phyloP scores from a whole-genome alignment of 129 eudicot species.

The Mikania micrantha region DNA sequence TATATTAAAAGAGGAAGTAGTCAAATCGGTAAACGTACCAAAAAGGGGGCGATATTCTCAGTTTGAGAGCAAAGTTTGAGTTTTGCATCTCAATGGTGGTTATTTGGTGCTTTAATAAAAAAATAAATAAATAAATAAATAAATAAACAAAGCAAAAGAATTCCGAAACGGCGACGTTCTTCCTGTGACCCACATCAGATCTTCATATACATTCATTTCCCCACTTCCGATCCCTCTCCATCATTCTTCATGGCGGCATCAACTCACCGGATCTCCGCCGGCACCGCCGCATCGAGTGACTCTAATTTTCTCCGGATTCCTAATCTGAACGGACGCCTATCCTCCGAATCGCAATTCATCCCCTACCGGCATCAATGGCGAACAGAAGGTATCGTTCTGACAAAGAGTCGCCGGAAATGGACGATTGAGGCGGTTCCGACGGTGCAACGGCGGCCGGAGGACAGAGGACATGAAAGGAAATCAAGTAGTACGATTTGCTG shows the following conservation, averaged over 20 bases:
- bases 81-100: too few relatives aligned
- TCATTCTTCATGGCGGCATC: constrained; percentile 19
- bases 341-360: constrained; percentile 12
- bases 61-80: too few relatives aligned
- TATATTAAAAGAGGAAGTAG: too few relatives aligned
- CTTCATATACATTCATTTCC: too few relatives aligned
- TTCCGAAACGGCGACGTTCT: constrained; percentile 14
- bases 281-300: constrained; percentile 12
- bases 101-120: too few relatives aligned
- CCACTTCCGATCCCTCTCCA: constrained; percentile 2
- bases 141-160: not conserved
- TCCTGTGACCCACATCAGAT: constrained; percentile 13
- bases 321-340: not conserved
- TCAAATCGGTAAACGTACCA: too few relatives aligned
- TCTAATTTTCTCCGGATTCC: not conserved
- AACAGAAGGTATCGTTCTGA: not conserved
- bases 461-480: not conserved
- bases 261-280: constrained; percentile 16
- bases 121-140: too few relatives aligned
- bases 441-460: constrained; percentile 5
- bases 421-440: not conserved
- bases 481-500: constrained; percentile 1
- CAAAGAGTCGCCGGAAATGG: not conserved
- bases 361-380: constrained; percentile 5
- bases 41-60: too few relatives aligned